Evolutionary conservation across 345 rosid species (phyloP).

Genomic region (Hirschfeldia incana): DNA sequence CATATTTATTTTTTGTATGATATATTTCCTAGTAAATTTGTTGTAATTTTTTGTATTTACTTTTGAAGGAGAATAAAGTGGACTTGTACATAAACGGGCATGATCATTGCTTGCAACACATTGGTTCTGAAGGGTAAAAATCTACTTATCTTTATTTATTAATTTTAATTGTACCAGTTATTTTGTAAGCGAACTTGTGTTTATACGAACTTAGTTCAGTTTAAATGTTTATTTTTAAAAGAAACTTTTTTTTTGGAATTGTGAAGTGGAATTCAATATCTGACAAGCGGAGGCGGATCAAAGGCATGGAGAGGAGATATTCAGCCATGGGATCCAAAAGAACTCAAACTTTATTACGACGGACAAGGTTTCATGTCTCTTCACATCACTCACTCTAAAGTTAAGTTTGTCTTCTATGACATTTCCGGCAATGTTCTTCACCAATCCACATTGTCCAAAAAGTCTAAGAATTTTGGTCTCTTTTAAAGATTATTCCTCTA

Average conservation of each 20-base stretch:
- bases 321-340: constrained; percentile 49
- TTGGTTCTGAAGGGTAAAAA: constrained; percentile 41
- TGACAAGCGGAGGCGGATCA: constrained; percentile 86
- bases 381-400: constrained; percentile 39
- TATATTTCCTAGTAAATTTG: too few species aligned
- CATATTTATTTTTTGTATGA: too few species aligned
- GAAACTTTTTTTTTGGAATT: neutral
- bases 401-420: constrained; percentile 47
- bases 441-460: constrained; percentile 42
- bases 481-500: neutral
- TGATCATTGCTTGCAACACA: constrained; percentile 65
- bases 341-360: constrained; percentile 61
- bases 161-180: neutral
- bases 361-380: constrained; percentile 84
- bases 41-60: neutral
- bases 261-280: constrained; percentile 52
- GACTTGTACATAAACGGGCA: constrained; percentile 63
- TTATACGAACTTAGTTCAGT: neutral
- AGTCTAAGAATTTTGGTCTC: neutral
- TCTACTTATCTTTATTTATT: neutral
- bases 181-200: too few species aligned
- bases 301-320: constrained; percentile 75
- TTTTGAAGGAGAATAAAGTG: constrained; percentile 49
- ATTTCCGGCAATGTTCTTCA: constrained; percentile 57
- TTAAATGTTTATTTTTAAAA: neutral